Evolutionary conservation across 2,329 filamentous ascomycete genomes (phyloP).

Genomic region (Aspergillus uvarum): DNA sequence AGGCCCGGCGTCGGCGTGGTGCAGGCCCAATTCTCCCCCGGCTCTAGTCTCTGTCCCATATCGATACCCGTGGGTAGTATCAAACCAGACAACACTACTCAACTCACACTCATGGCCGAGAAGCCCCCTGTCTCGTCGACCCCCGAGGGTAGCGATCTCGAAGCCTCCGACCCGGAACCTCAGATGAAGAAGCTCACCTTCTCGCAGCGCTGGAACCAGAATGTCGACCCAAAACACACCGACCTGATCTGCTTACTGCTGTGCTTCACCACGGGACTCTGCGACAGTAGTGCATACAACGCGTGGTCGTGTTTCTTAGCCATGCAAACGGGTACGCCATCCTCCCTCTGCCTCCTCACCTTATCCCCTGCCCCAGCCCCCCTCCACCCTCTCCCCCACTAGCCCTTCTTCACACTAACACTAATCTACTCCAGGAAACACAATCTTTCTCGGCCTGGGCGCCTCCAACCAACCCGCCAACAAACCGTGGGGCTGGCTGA

Average conservation of each 20-base stretch:
- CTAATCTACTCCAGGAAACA: constrained; percentile 35
- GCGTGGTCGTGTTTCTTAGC: constrained; percentile 49
- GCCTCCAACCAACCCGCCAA: constrained; percentile 40
- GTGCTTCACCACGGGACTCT: constrained; percentile 44
- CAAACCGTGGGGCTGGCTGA: constrained; percentile 45
- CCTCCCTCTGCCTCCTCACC: background rate
- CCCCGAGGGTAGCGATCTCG: constrained; percentile 9
- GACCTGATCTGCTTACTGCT: constrained; percentile 42
- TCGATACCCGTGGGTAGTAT: background rate
- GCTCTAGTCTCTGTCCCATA: background rate
- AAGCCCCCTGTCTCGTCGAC: background rate
- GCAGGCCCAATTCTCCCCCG: background rate
- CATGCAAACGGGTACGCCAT: constrained; percentile 47
- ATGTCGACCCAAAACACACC: constrained; percentile 31
- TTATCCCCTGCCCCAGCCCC: too few relatives aligned
- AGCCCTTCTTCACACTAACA: background rate
- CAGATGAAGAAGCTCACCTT: constrained; percentile 12
- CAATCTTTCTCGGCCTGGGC: constrained; percentile 46
- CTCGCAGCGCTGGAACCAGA: constrained; percentile 30
- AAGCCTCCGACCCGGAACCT: constrained; percentile 11
- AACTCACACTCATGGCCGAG: background rate
- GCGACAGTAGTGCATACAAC: constrained; percentile 47
- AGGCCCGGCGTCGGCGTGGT: background rate
- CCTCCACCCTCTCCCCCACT: background rate
- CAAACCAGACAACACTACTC: background rate